Evolutionary conservation across 78 protist genomes (phyloP), one percentile per base, ranked within the genome.

Genomic region (Dictyostelium capitatum): DNA sequence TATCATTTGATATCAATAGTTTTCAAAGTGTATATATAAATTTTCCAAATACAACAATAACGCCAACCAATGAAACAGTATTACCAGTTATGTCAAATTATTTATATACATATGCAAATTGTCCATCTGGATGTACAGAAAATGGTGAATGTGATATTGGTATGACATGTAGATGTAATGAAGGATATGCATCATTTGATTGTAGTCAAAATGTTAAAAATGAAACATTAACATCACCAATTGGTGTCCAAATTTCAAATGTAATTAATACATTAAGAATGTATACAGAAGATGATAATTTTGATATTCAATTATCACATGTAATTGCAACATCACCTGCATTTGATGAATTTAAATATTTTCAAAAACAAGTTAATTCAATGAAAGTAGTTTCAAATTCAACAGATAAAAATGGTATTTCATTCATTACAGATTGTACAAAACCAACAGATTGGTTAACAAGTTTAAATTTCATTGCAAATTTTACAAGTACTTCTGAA

Each of bases 161-260:
- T 32, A 15, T 19, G 19, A 25, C 20, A 10, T 67, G 75, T 32
- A 23, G 23, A 32, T 67, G 75, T 32, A 32, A 25, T 32, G 50
- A 67, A 32, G 75, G 75, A 17, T 67, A 67, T 67, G 75, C 75
- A 67, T 67, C 75, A 67, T 67, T 67, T 32, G 75, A 67, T 67
- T 67, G 75, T 32, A 23, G 43, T 14, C 41, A 32, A 25, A 67
- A 67, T 19, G 10, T 67, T 30, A 32, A 19, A 28, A 67, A 67
- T 67, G 46, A 32, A 15, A 32, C 75, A 25, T 25, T 67, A 30
- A 6, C 50, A 67, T 32, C 30, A 67, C 46, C 75, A 67, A 11
- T 32, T 32, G 46, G 50, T 30, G 30, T 32, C 30, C n/a, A 25
- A 12, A 30, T 11, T 32, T 28, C 28, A 20, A 37, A 37, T 37